These are phyloP conservation scores for Pseudogymnoascus sp. DNA, from an alignment of 2,329 filamentous ascomycete genomes.

Conservation along the genomic window DNA sequence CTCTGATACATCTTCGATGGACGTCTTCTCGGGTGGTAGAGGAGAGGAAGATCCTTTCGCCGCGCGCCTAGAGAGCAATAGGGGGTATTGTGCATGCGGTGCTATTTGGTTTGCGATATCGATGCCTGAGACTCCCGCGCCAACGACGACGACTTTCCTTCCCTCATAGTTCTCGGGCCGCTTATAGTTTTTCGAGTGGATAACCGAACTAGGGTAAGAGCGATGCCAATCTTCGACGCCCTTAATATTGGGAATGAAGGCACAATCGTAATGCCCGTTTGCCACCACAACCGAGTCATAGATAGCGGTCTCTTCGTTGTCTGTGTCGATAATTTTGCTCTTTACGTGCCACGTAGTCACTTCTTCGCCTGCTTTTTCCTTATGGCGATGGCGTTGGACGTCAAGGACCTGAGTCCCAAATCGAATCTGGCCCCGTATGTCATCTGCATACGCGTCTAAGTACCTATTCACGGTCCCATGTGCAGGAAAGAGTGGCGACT, in stretches of 20 bases:
- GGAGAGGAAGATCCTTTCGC: constrained; percentile 31
- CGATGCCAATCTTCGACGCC: constrained; percentile 55
- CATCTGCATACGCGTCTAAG: constrained; percentile 58
- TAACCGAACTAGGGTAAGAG: constrained; percentile 53
- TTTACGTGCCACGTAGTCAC: constrained; percentile 19
- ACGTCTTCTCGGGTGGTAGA: constrained; percentile 22
- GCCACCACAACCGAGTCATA: constrained; percentile 71
- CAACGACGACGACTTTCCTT: constrained; percentile 77
- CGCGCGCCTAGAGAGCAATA: constrained; percentile 23
- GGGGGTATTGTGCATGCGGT: constrained; percentile 47
- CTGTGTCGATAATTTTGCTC: constrained; percentile 22
- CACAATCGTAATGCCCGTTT: constrained; percentile 67
- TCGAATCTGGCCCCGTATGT: constrained; percentile 58
- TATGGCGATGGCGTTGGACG: constrained; percentile 33
- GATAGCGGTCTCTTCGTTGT: constrained; percentile 14
- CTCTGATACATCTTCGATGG: constrained; percentile 24
- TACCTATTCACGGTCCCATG: constrained; percentile 68
- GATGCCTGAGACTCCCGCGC: constrained; percentile 75
- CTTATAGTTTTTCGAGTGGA: constrained; percentile 77
- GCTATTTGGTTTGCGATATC: constrained; percentile 78
- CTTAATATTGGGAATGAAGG: constrained; percentile 57
- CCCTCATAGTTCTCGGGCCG: constrained; percentile 52
- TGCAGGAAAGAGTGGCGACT: constrained; percentile 66
- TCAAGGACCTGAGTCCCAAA: constrained; percentile 67
- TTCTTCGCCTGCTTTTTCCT: constrained; percentile 28